Evolutionary conservation across 2,329 filamentous ascomycete genomes (phyloP).

Genomic region (Lasiodiplodia sp.): DNA sequence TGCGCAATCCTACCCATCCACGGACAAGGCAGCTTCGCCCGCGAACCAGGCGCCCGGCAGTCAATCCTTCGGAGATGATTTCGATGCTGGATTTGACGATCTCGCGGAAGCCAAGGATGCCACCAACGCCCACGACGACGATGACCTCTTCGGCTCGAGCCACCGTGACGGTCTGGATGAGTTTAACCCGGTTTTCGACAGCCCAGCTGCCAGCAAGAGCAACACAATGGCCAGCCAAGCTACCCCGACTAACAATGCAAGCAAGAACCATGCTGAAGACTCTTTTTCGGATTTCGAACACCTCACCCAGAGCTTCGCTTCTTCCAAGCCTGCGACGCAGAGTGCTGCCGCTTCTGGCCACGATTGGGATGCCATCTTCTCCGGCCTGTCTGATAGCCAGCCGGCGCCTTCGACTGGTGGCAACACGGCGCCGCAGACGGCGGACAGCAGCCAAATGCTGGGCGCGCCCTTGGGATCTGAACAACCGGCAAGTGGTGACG

Average conservation of each 20-base stretch:
- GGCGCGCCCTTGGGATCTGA: background rate
- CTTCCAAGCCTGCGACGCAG: constrained; percentile 46
- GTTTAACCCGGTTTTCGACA: constrained; percentile 84
- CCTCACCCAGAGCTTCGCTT: constrained; percentile 50
- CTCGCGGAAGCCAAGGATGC: constrained; percentile 84
- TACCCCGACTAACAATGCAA: constrained; percentile 43
- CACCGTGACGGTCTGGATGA: constrained; percentile 73
- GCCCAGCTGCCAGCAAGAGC: constrained; percentile 59
- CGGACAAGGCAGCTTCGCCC: constrained; percentile 37
- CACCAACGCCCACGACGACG: constrained; percentile 69
- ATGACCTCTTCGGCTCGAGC: constrained; percentile 74
- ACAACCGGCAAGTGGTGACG: constrained; percentile 3
- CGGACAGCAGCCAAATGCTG: constrained; percentile 42
- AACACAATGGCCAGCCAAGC: constrained; percentile 55
- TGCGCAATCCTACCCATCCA: constrained; percentile 47
- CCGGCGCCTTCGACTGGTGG: constrained; percentile 31
- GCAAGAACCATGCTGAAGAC: constrained; percentile 44
- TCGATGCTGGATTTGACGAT: constrained; percentile 82
- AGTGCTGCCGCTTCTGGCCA: constrained; percentile 59
- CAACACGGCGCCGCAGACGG: constrained; percentile 45
- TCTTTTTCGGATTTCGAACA: constrained; percentile 61
- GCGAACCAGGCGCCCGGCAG: constrained; percentile 32
- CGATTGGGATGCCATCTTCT: constrained; percentile 96
- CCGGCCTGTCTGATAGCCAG: constrained; percentile 68
- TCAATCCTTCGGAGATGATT: constrained; percentile 71